These are phyloP conservation scores for Mycena vitilis DNA, from an alignment of 768 basidiomycete species.

Conservation along the genomic window DNA sequence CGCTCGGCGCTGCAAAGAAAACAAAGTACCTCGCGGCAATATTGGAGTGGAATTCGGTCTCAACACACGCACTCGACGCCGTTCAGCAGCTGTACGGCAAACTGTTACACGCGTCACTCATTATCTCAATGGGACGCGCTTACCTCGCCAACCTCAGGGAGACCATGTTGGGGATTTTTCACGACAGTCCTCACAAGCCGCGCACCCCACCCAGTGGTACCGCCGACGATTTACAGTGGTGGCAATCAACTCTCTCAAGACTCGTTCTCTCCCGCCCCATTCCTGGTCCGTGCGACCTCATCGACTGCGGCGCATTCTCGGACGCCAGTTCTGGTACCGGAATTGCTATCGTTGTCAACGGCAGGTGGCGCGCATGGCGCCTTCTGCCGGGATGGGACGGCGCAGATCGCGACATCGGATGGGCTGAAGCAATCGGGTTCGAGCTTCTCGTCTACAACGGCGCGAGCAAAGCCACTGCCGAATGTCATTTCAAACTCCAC, in stretches of 20 bases:
- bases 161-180: constrained; percentile 44
- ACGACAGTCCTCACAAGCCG: constrained; percentile 47
- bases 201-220: constrained; percentile 43
- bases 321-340: constrained; percentile 42
- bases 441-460: constrained; percentile 48
- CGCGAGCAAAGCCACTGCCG: no score
- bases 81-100: no score
- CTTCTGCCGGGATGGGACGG: constrained; percentile 45
- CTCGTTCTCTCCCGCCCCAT: constrained; percentile 25
- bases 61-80: no score
- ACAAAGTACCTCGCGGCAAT: no score
- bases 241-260: constrained; percentile 34
- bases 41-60: no score
- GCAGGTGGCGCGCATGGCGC: constrained; percentile 37
- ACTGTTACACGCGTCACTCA: constrained; percentile 47
- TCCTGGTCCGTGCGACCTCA: constrained; percentile 36
- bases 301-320: constrained; percentile 45
- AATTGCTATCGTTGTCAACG: constrained; percentile 32
- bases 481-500: constrained; percentile 21
- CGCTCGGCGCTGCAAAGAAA: background rate
- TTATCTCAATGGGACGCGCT: constrained; percentile 47
- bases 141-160: constrained; percentile 57
- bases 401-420: constrained; percentile 52
- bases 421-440: constrained; percentile 60
- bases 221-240: constrained; percentile 49